phyloP scores from a whole-genome alignment of 2,329 filamentous ascomycete genomes.

The Ophiocordyceps camponoti-floridani region DNA sequence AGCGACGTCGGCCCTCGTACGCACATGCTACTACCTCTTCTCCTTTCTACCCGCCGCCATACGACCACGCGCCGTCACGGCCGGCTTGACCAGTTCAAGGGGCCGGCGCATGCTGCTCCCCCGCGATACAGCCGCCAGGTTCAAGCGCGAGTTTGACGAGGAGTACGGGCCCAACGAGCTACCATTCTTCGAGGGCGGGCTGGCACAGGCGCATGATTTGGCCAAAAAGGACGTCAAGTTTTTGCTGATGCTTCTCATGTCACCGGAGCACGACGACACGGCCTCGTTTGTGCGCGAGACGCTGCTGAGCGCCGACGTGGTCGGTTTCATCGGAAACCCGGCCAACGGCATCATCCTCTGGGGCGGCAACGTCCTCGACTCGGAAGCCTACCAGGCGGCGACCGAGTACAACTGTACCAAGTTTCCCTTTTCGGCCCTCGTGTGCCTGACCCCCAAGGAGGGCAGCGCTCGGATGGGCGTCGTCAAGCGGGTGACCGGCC shows the following conservation, averaged over 20 bases:
- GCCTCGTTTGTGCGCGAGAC: slow-evolving; percentile 66
- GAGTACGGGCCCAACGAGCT: slow-evolving; percentile 61
- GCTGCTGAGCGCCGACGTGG: slow-evolving; percentile 57
- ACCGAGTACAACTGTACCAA: slow-evolving; percentile 75
- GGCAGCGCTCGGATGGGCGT: slow-evolving; percentile 82
- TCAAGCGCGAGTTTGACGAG: slow-evolving; percentile 88
- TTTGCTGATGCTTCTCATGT: slow-evolving; percentile 71
- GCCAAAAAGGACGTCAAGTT: slow-evolving; percentile 88
- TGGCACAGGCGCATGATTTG: slow-evolving; percentile 77
- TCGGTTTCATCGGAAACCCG: slow-evolving; percentile 55
- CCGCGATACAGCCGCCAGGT: slow-evolving; percentile 71
- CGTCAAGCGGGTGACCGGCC: slow-evolving; percentile 59
- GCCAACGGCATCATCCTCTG: slow-evolving; percentile 71
- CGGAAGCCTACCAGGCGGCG: slow-evolving; percentile 89
- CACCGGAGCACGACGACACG: slow-evolving; percentile 90
- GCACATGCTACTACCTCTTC: slow-evolving; percentile 59
- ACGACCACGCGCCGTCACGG: slow-evolving; percentile 33
- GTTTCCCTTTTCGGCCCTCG: slow-evolving; percentile 74
- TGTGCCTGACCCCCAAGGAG: slow-evolving; percentile 74
- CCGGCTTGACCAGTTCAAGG: slow-evolving; percentile 39
- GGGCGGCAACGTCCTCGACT: slow-evolving; percentile 84
- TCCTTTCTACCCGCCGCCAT: slow-evolving; percentile 59
- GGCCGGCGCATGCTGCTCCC: slow-evolving; percentile 64
- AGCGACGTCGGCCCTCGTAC: slow-evolving; percentile 49
- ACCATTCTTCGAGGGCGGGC: slow-evolving; percentile 72